phyloP scores from a whole-genome alignment of 2,329 filamentous ascomycete genomes.

The Xylariaceae sp. region DNA sequence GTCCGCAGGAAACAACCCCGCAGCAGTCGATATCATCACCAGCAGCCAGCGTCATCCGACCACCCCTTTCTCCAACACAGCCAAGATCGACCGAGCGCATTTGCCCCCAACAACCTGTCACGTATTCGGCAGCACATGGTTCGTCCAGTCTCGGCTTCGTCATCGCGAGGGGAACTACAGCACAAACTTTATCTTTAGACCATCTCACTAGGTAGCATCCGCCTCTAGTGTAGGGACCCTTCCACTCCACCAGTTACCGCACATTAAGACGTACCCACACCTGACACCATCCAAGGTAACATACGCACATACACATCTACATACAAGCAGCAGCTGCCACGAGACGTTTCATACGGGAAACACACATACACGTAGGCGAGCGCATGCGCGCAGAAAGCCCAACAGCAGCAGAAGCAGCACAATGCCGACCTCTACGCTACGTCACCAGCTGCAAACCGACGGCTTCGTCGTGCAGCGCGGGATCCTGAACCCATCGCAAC shows the following conservation, averaged over 20 bases:
- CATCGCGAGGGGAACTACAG: constrained; percentile 11
- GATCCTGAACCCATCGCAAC: constrained; percentile 58
- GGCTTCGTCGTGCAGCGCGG: constrained; percentile 76
- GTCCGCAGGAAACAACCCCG: constrained; percentile 11
- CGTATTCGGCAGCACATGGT: neutral
- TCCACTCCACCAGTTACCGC: neutral
- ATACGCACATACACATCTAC: neutral
- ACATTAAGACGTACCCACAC: neutral
- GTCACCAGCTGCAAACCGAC: constrained; percentile 63
- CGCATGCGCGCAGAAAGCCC: constrained; percentile 13
- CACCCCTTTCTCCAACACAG: constrained; percentile 2
- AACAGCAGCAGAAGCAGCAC: constrained; percentile 3
- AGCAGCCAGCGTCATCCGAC: constrained; percentile 12
- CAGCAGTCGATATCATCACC: constrained; percentile 22
- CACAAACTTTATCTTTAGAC: neutral
- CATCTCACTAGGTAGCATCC: neutral
- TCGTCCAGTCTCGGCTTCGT: neutral
- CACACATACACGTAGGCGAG: neutral
- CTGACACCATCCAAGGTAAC: neutral
- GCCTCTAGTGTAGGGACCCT: neutral
- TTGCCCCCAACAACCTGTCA: constrained; percentile 8
- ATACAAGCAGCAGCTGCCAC: neutral
- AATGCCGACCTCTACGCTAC: constrained; percentile 36
- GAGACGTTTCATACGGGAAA: neutral
- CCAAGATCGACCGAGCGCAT: constrained; percentile 4